Percentiles rank a stretch among this genome's conserved stretches.
Conservation (phyloP, 164 flowering plant species). For the Aristolochia contorta region DNA sequence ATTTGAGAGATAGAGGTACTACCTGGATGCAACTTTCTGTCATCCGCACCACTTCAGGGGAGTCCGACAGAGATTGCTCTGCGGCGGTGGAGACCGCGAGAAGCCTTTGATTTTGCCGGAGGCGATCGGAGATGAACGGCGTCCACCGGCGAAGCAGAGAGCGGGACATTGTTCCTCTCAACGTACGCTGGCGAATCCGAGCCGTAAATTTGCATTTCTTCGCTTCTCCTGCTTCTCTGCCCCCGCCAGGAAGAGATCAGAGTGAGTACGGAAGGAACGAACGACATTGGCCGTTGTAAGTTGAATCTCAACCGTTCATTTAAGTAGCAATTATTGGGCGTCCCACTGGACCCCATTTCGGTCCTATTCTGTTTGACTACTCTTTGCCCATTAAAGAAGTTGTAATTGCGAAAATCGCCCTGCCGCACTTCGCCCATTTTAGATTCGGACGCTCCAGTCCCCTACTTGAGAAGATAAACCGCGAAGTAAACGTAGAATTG, state of each 20-base stretch:
- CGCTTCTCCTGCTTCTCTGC: background rate
- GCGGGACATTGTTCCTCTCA: conserved; percentile 5
- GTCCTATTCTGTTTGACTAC: background rate
- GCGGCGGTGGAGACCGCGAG: background rate
- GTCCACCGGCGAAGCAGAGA: conserved; percentile 13
- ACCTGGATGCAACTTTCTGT: conserved; percentile 7
- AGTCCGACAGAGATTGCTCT: background rate
- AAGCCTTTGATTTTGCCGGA: conserved; percentile 14
- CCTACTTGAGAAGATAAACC: too few relatives aligned
- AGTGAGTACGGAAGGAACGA: background rate
- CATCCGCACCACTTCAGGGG: conserved; percentile 5
- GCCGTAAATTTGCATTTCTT: background rate
- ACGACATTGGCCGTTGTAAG: background rate
- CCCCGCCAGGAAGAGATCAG: background rate
- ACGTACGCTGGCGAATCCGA: background rate
- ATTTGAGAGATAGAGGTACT: background rate
- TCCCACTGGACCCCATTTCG: background rate
- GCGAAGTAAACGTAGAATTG: too few relatives aligned
- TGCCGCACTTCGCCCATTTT: too few relatives aligned
- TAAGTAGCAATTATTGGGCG: background rate
- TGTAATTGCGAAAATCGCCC: too few relatives aligned
- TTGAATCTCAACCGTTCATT: background rate
- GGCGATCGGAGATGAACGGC: conserved; percentile 10
- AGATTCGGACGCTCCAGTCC: too few relatives aligned
- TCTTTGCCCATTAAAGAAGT: too few relatives aligned